A percentile compares a stretch with the other conserved stretches of the same genome.
These are phyloP conservation scores for Phaeosphaeria sp. DNA, from an alignment of 2,329 filamentous ascomycete species.

Conservation along the genomic window DNA sequence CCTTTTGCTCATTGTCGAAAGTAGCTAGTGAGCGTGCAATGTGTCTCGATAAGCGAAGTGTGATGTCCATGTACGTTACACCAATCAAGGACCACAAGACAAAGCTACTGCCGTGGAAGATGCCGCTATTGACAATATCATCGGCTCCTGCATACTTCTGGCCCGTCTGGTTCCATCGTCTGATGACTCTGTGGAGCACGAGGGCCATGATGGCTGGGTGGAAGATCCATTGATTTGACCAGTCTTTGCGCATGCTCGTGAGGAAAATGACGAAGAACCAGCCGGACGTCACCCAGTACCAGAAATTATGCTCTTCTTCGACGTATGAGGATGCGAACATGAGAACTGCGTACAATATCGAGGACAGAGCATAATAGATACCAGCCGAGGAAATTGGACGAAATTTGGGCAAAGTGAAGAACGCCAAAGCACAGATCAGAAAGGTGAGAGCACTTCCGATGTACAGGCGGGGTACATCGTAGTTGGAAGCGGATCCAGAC, in stretches of 20 bases:
- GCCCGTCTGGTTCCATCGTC: slow-evolving; percentile 95
- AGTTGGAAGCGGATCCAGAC: slow-evolving; percentile 91
- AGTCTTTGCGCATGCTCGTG: slow-evolving; percentile 40
- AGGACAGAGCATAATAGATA: slow-evolving; percentile 45
- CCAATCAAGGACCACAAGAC: slow-evolving; percentile 78
- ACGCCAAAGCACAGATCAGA: slow-evolving; percentile 50
- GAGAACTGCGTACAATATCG: slow-evolving; percentile 73
- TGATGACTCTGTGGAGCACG: slow-evolving; percentile 68
- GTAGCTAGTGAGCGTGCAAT: slow-evolving; percentile 36
- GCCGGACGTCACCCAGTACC: slow-evolving; percentile 86
- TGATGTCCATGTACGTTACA: slow-evolving; percentile 70
- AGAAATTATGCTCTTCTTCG: slow-evolving; percentile 98
- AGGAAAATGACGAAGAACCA: slow-evolving; percentile 66
- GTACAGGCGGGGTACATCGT: slow-evolving; percentile 72
- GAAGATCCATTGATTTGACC: slow-evolving; percentile 32
- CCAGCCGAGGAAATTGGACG: slow-evolving; percentile 60
- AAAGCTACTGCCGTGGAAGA: slow-evolving; percentile 58
- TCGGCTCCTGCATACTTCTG: slow-evolving; percentile 93
- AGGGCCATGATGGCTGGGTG: slow-evolving; percentile 60
- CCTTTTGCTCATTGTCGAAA: slow-evolving; percentile 23
- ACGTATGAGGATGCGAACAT: slow-evolving; percentile 99
- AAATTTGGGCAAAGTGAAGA: slow-evolving; percentile 43
- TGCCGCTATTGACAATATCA: slow-evolving; percentile 75
- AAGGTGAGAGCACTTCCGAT: slow-evolving; percentile 55
- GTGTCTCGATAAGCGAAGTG: slow-evolving; percentile 52